Evolutionary conservation across 345 rosid species (phyloP).

Genomic region (Lepidium didymum): DNA sequence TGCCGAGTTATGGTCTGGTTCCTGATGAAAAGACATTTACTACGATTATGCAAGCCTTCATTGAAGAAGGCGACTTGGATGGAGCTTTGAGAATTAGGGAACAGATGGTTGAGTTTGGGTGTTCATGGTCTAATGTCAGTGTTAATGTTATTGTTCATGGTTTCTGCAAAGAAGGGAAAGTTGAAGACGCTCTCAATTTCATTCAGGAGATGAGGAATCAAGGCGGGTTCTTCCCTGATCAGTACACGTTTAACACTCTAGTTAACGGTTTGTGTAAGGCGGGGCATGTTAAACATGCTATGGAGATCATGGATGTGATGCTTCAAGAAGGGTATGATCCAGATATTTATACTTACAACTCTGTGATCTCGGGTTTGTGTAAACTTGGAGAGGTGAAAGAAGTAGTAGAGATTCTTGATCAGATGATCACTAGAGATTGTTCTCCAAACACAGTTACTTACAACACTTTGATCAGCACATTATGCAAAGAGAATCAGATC

Average conservation of each 20-base stretch:
- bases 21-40: conserved; percentile 89
- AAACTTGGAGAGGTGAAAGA: conserved; percentile 68
- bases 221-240: conserved; percentile 67
- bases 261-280: conserved; percentile 79
- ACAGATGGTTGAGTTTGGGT: conserved; percentile 51
- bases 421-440: conserved; percentile 81
- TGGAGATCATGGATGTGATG: conserved; percentile 84
- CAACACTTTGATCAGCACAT: conserved; percentile 74
- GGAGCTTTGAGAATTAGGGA: conserved; percentile 69
- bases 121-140: conserved; percentile 49
- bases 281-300: conserved; percentile 70
- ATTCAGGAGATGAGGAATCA: conserved; percentile 56
- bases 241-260: conserved; percentile 68
- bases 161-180: conserved; percentile 66
- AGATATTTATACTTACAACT: conserved; percentile 68
- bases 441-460: conserved; percentile 82
- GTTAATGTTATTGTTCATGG: conserved; percentile 86
- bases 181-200: conserved; percentile 63
- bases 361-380: conserved; percentile 81
- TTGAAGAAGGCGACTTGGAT: conserved; percentile 71
- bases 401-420: conserved; percentile 66
- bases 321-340: conserved; percentile 84
- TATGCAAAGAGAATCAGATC: conserved; percentile 77
- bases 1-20: conserved; percentile 50
- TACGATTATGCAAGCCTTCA: conserved; percentile 79